Base-by-base conservation (phyloP, 345 rosid species). In the Moricandia arvensis region DNA sequence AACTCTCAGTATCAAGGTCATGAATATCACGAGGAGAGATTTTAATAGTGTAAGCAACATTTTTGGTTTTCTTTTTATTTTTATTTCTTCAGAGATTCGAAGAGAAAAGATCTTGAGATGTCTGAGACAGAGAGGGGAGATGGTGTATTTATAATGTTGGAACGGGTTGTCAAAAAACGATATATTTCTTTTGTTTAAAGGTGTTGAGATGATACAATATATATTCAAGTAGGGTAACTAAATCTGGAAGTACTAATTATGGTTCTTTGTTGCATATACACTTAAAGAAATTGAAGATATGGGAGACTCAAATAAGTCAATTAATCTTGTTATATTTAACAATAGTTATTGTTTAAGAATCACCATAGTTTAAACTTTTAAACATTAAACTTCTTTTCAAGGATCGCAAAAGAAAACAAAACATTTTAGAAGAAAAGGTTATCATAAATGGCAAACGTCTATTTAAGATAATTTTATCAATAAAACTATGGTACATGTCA, bases 1-100 rank as follows among this genome's bases (percentile, higher is more conserved):
- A 65, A 85, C 75, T 72, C 82, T 88, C 2, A 83, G 6, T 11
- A 79, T 33, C 10, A 82, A n/a, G 16, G 71, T 51, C 49, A 86
- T 27, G 63, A 87, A 49, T 35, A 84, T 53, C 9, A 83, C 75
- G 16, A 82, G 33, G 53, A 86, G 59, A 26, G 73, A 64, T 34
- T 68, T 69, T 12, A 79, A 30, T 54, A 79, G 31, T 43, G 16
- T 63, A 79, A 79, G 71, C 70, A 73, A 79, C 81, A 79, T 79
- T 61, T 18, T 35, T 4, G 13, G 2, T 58, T 16, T 47, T 41
- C 34, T 31, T 31, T 66, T 66, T 5, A 0, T 7, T 8, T 16
- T 15, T 35, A 18, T 26, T 34, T 45, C 6, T 29, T 67, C 47
- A 37, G 63, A 30, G 73, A 66, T 59, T 77, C 3, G 24, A 37